Conservation (phyloP, 2,329 filamentous ascomycete genomes). For the Trichoderma oligosporum region DNA sequence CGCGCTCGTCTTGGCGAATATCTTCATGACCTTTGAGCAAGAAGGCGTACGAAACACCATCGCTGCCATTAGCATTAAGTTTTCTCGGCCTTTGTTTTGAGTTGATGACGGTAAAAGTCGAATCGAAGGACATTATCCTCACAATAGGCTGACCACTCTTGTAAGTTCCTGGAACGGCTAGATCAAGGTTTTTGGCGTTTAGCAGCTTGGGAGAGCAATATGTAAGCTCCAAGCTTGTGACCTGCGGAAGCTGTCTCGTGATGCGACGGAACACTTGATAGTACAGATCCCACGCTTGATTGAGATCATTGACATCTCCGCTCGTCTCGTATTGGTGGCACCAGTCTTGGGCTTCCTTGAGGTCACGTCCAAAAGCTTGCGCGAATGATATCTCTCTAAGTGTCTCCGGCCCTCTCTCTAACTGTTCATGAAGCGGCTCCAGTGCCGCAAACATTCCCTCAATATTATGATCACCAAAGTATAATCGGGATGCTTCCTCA, state of each 20-base stretch:
- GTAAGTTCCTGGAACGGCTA: constrained; percentile 96
- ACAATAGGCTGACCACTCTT: constrained; percentile 73
- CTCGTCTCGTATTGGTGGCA: constrained; percentile 87
- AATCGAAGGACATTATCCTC: constrained; percentile 83
- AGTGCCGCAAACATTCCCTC: constrained; percentile 95
- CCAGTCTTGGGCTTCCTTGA: constrained; percentile 93
- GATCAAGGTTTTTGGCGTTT: constrained; percentile 76
- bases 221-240: constrained; percentile 87
- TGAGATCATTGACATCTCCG: constrained; percentile 89
- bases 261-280: constrained; percentile 98
- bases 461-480: constrained; percentile 97
- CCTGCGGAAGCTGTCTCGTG: constrained; percentile 83
- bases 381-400: constrained; percentile 95
- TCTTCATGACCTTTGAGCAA: constrained; percentile 98
- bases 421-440: constrained; percentile 82
- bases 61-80: constrained; percentile 81
- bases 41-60: constrained; percentile 84
- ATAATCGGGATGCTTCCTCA: constrained; percentile 91
- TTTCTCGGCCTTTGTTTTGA: constrained; percentile 96
- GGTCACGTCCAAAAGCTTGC: constrained; percentile 92
- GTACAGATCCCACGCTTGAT: constrained; percentile 98
- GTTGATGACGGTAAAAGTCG: constrained; percentile 85
- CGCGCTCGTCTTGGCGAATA: constrained; percentile 96
- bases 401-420: constrained; percentile 89
- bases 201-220: constrained; percentile 96